Base-by-base conservation (phyloP, 1,284 basidiomycete genomes). In the Rhodofomes roseus region DNA sequence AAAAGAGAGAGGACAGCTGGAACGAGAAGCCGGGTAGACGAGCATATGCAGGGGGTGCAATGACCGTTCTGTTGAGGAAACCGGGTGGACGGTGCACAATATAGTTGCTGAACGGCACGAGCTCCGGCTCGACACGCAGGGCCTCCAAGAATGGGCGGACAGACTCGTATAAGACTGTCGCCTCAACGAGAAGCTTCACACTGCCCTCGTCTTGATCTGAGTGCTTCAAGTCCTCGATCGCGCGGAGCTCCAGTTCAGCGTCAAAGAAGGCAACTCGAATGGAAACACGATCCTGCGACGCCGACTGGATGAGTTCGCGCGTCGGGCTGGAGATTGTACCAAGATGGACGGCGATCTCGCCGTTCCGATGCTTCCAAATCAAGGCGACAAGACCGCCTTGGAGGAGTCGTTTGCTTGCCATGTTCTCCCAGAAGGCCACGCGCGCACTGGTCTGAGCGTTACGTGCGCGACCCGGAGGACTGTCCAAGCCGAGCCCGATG, bases 41-140 rank as follows among this genome's bases (percentile, higher is more conserved):
- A 2, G 71, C 64, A 36, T 73, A 73, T 8, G 63, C 68, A 1
- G 71, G 71, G 7, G 64, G 62, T 16, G 60, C 50, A 29, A 68
- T 61, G 16, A 51, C 48, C 1, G 68, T 14, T 0, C 50, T 59
- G 11, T 36, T 56, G 6, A 67, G 61, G 40, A 41, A 55, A 14
- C 56, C 60, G 1, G 63, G 59, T 11, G 61, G 55, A 20, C 58
- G 63, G 31, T 76, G 70, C 82, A 87, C 60, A 68, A 73, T 66
- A 43, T 67, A 62, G 8, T 60, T 40, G 11, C 60, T 59, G 54
- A 73, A 71, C 1, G 72, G 72, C 5, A 71, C 60, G 14, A 50
- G 66, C 18, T 70, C 69, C 2, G 72, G 70, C 41, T 73, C 71
- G 18, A 67, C 62, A 20, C 67, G 64, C 23, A 73, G 63, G 8